phyloP scores from a whole-genome alignment of 768 basidiomycete species.

The Terana coerulea region DNA sequence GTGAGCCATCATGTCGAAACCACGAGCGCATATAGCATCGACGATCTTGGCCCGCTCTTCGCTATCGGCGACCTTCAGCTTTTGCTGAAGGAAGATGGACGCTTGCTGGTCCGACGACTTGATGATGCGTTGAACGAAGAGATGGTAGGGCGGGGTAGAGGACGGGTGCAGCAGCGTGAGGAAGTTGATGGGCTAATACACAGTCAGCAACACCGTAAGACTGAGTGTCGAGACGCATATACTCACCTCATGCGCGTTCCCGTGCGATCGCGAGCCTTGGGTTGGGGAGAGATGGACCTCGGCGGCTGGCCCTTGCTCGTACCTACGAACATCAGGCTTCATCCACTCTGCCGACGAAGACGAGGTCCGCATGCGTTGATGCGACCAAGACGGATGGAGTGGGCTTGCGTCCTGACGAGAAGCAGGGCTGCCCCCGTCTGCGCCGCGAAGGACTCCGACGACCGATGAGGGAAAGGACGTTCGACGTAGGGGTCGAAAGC shows the following conservation, averaged over 20 bases:
- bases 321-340: conserved; percentile 20
- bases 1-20: conserved; percentile 93
- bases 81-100: conserved; percentile 87
- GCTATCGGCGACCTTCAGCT: conserved; percentile 79
- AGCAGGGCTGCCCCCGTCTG: too few species aligned
- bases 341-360: conserved; percentile 27
- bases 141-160: conserved; percentile 76
- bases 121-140: conserved; percentile 82
- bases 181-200: conserved; percentile 78
- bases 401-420: conserved; percentile 20
- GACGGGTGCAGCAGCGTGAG: conserved; percentile 82
- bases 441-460: not conserved
- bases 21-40: conserved; percentile 78
- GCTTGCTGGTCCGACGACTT: conserved; percentile 90
- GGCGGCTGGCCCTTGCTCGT: conserved; percentile 2
- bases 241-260: conserved; percentile 48
- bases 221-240: not conserved
- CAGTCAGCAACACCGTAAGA: not conserved
- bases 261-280: conserved; percentile 20
- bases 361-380: conserved; percentile 12
- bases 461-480: conserved; percentile 17
- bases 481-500: conserved; percentile 56
- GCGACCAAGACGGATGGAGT: conserved; percentile 21
- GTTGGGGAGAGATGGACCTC: not conserved
- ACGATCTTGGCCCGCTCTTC: conserved; percentile 80